Conservation (phyloP, 805 yeast species). For the Yarrowia divulgata region DNA sequence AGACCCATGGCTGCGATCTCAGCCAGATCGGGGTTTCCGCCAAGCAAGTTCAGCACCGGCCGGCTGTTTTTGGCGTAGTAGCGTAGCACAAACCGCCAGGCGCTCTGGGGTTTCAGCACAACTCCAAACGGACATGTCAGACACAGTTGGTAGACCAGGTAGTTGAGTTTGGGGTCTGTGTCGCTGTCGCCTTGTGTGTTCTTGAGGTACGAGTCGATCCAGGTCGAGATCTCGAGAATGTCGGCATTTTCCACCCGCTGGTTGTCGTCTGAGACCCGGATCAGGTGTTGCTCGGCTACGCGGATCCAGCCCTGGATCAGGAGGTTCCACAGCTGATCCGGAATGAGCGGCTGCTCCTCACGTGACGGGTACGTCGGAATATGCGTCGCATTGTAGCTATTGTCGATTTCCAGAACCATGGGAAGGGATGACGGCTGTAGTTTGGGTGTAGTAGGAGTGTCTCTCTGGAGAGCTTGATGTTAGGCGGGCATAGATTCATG, state of each 20-base stretch:
- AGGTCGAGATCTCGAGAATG: conserved; percentile 18
- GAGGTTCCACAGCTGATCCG: conserved; percentile 9
- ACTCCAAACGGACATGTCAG: conserved; percentile 26
- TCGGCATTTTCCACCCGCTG: conserved; percentile 35
- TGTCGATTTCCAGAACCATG: conserved; percentile 35
- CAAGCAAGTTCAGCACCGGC: conserved; percentile 23
- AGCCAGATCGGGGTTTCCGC: conserved; percentile 30
- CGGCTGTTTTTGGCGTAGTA: conserved; percentile 21
- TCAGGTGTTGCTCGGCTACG: conserved; percentile 20
- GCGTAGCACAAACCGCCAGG: conserved; percentile 27
- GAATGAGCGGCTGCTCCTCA: conserved; percentile 1
- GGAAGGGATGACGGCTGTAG: not conserved
- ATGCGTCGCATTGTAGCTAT: conserved; percentile 1
- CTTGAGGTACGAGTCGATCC: conserved; percentile 17
- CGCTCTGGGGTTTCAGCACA: conserved; percentile 27
- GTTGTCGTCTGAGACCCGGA: conserved; percentile 29
- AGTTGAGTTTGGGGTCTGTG: conserved; percentile 24
- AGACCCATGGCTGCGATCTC: conserved; percentile 30
- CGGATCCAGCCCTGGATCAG: conserved; percentile 17
- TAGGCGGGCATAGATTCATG: not conserved
- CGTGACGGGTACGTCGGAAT: conserved; percentile 21
- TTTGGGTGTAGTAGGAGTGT: not conserved
- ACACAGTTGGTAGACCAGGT: conserved; percentile 14
- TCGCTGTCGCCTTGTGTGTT: conserved; percentile 4
- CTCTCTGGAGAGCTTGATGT: not conserved